Conservation (phyloP, 2,329 filamentous ascomycete species). For the Myriosclerotinia scirpicola region DNA sequence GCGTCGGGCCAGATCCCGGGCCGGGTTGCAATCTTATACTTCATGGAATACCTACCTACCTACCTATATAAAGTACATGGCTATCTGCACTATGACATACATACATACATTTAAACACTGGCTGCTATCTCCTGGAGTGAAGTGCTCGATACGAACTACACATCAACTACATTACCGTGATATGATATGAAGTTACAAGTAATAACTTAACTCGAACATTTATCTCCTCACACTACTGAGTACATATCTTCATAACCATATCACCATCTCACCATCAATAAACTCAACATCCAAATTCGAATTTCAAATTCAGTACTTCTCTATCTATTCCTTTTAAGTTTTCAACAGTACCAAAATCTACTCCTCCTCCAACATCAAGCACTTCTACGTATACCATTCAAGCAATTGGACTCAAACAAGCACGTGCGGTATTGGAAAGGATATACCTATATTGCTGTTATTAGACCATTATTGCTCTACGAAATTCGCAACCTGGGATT, state of each 20-base stretch:
- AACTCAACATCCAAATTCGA: neutral
- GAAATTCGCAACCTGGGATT: neutral
- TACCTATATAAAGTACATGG: neutral
- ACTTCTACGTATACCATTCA: too few relatives aligned
- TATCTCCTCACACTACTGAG: neutral
- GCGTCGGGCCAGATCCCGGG: too few relatives aligned
- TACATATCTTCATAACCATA: too few relatives aligned
- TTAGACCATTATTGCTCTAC: too few relatives aligned
- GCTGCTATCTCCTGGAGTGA: neutral
- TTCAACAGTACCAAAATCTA: too few relatives aligned
- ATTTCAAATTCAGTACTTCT: too few relatives aligned
- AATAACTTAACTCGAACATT: neutral
- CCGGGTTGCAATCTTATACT: too few relatives aligned
- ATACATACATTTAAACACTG: neutral
- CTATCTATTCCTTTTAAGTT: too few relatives aligned
- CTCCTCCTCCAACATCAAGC: too few relatives aligned
- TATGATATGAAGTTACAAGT: neutral
- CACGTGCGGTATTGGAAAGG: too few relatives aligned
- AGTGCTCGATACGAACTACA: neutral
- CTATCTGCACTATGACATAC: slow-evolving; percentile 9
- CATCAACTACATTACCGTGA: neutral
- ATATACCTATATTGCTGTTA: too few relatives aligned
- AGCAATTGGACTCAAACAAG: too few relatives aligned
- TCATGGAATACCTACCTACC: neutral
- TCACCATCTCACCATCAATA: neutral